Base-by-base conservation (phyloP, 2,329 filamentous ascomycete genomes). In the Cadophora sp. region DNA sequence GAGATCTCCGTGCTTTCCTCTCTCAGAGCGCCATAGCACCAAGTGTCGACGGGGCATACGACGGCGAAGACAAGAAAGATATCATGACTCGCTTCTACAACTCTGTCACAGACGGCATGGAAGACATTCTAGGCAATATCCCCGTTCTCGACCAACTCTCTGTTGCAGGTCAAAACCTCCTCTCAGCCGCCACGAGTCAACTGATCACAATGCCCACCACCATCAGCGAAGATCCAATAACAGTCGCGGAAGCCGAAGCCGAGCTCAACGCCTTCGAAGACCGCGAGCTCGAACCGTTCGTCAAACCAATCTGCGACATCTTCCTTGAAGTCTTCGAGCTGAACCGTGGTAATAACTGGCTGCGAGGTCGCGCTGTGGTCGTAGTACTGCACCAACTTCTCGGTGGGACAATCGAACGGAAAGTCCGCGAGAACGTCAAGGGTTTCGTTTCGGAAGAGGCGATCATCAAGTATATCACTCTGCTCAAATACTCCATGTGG, bases 241-340 rank as follows among this genome's bases (percentile, higher is more conserved):
- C 80, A 8, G 83, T 87, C 1, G 87, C 89, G 1, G 96, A 98
- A 81, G 96, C 94, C 0, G 94, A 98, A 79, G 95, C 95, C 0
- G 96, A 98, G 79, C 83, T 99, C 59, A 92, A 94, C 66, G 95
- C 95, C 0, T 98, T 97, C 75, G 95, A 98, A 79, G 90, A 92
- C 76, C 90, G 89, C 74, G 93, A 97, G 73, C 84, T 94, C 1
- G 94, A 97, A 76, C 96, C 96, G 0, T 98, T 99, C 75, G 96
- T 99, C 74, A 99, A 97, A 78, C 96, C 96, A 4, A 97, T 99
- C 69, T 97, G 94, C 79, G 96, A 99, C 78, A 90, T 99, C 68
- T 99, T 99, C 80, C 86, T 99, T 18, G 96, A 99, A 77, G 88
- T 94, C 0, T 99, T 99, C 76, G 94, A 97, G 76, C 85, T 99